A percentile compares a stretch with the other conserved stretches of the same genome.
phyloP scores from a whole-genome alignment of 768 basidiomycete genomes.

The Mycena olivaceomarginata region DNA sequence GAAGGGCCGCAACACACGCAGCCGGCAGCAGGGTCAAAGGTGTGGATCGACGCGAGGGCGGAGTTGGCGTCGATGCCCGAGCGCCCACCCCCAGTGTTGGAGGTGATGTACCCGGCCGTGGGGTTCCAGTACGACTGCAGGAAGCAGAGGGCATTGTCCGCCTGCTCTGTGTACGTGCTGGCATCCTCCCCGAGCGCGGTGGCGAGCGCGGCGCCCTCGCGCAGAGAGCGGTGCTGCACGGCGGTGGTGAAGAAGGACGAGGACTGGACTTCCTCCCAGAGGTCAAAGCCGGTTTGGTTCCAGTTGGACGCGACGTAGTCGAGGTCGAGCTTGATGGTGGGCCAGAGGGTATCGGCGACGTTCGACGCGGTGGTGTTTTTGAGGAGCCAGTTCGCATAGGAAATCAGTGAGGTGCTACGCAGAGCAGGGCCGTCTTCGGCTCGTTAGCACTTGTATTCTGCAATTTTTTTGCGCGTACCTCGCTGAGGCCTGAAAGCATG shows the following conservation, averaged over 20 bases:
- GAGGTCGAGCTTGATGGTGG: conserved; percentile 66
- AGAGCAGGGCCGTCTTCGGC: conserved; percentile 82
- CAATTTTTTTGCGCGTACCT: conserved; percentile 54
- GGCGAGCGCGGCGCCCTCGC: conserved; percentile 81
- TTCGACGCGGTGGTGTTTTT: conserved; percentile 67
- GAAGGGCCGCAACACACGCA: conserved; percentile 34
- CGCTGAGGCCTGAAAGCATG: conserved; percentile 69
- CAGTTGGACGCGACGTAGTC: conserved; percentile 72
- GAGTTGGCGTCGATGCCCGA: conserved; percentile 87
- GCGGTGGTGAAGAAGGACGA: conserved; percentile 90
- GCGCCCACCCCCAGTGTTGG: conserved; percentile 85
- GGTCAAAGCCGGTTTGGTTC: conserved; percentile 77
- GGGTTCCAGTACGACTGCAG: conserved; percentile 90
- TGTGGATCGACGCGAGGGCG: conserved; percentile 79
- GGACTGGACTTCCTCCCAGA: conserved; percentile 85
- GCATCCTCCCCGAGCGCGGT: conserved; percentile 70
- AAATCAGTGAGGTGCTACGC: conserved; percentile 79
- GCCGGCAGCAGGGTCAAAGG: conserved; percentile 73
- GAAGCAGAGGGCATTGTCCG: conserved; percentile 82
- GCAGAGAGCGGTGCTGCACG: conserved; percentile 85
- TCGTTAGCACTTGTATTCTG: background rate
- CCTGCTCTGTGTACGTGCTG: conserved; percentile 78
- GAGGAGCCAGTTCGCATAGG: conserved; percentile 79
- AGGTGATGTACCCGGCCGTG: conserved; percentile 73
- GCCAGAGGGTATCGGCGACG: conserved; percentile 48